A percentile compares a stretch with the other conserved stretches of the same genome.
These are phyloP conservation scores for Gaertneriomyces semiglobifer DNA, from an alignment of 192 early-diverging fungal genomes.

Conservation along the genomic window DNA sequence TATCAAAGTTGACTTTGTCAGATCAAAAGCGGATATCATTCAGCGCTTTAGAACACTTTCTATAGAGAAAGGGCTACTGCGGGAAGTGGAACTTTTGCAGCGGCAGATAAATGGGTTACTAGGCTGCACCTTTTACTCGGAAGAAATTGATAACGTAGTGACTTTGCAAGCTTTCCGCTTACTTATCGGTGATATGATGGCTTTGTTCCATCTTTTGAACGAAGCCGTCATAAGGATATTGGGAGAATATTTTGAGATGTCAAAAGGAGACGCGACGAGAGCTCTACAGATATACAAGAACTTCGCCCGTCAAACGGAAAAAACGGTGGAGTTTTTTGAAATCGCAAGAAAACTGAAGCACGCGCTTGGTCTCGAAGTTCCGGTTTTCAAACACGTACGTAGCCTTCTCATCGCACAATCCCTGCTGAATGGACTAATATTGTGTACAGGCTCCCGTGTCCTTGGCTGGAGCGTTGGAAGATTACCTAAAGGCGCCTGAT, in stretches of 20 bases:
- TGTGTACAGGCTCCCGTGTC: constrained; percentile 60
- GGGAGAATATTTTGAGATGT: constrained; percentile 67
- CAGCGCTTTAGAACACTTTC: constrained; percentile 47
- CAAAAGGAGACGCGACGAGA: constrained; percentile 56
- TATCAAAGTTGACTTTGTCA: constrained; percentile 63
- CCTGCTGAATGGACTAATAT: neutral
- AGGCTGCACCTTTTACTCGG: constrained; percentile 70
- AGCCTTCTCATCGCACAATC: neutral
- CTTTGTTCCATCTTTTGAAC: constrained; percentile 70
- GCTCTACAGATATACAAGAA: constrained; percentile 73
- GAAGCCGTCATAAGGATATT: constrained; percentile 76
- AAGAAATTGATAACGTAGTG: constrained; percentile 70
- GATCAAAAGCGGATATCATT: constrained; percentile 52
- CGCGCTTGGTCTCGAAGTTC: constrained; percentile 62
- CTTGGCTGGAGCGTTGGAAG: constrained; percentile 61
- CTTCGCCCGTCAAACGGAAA: constrained; percentile 70
- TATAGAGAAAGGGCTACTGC: constrained; percentile 58
- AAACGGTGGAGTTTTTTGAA: constrained; percentile 65
- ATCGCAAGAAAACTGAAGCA: constrained; percentile 58
- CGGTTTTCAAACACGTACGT: constrained; percentile 69
- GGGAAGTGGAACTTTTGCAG: constrained; percentile 62
- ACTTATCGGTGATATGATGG: constrained; percentile 68
- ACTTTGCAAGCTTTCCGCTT: constrained; percentile 68
- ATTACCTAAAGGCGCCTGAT: constrained; percentile 64
- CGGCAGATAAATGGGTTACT: constrained; percentile 63